phyloP scores from a whole-genome alignment of 1,284 basidiomycete species.

The Microbotryum violaceum region DNA sequence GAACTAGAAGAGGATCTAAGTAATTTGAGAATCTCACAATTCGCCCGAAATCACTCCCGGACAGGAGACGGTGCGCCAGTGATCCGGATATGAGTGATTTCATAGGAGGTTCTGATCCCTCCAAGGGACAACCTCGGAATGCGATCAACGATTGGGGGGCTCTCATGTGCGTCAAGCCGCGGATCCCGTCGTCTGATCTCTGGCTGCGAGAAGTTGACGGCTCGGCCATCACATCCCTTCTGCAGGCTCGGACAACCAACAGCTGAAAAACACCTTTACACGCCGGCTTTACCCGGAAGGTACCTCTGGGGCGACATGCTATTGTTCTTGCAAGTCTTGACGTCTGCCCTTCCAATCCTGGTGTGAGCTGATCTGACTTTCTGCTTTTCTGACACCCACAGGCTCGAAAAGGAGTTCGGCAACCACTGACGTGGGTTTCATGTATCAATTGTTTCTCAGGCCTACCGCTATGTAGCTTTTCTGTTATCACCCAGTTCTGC shows the following conservation, averaged over 20 bases:
- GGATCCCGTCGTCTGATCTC: background rate
- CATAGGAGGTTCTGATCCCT: background rate
- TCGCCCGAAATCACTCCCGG: too few relatives aligned
- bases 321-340: slow-evolving; percentile 15
- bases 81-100: too few relatives aligned
- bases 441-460: too few relatives aligned
- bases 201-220: background rate
- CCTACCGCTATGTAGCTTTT: too few relatives aligned
- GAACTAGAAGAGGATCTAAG: too few relatives aligned
- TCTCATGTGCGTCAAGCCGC: slow-evolving; percentile 13
- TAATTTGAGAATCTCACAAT: too few relatives aligned
- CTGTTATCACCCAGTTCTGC: too few relatives aligned
- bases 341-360: background rate
- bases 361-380: too few relatives aligned
- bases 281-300: slow-evolving; percentile 18
- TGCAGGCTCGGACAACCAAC: slow-evolving; percentile 22
- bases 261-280: slow-evolving; percentile 6
- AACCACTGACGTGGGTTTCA: too few relatives aligned
- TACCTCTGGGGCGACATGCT: slow-evolving; percentile 29
- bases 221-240: background rate
- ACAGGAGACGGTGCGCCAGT: too few relatives aligned
- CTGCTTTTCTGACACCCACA: too few relatives aligned
- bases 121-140: background rate
- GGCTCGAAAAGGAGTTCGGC: too few relatives aligned
- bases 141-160: slow-evolving; percentile 26